Percentiles rank a stretch among this genome's conserved stretches.
These are phyloP conservation scores for Exophiala phaeomuriformis DNA, from an alignment of 2,329 filamentous ascomycete species.

Conservation along the genomic window DNA sequence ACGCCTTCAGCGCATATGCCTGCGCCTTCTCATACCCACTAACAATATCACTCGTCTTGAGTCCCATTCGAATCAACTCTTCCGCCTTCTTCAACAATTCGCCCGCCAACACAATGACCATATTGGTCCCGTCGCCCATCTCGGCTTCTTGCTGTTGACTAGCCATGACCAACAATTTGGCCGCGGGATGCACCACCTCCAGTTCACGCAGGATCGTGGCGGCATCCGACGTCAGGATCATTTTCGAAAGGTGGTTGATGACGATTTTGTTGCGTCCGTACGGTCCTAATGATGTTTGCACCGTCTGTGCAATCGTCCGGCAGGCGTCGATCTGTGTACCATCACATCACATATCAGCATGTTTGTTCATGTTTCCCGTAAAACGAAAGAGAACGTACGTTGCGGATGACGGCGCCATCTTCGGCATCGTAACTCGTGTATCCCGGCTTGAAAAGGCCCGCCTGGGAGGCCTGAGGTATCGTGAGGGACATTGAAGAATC, in stretches of 20 bases:
- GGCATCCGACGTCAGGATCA: conserved; percentile 97
- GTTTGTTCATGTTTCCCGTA: neutral
- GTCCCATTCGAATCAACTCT: conserved; percentile 88
- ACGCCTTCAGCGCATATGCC: conserved; percentile 71
- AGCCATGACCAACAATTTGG: conserved; percentile 96
- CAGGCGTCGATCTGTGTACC: conserved; percentile 72
- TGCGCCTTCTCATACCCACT: conserved; percentile 93
- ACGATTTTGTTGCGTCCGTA: conserved; percentile 99
- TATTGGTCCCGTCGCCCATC: conserved; percentile 97
- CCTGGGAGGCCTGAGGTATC: conserved; percentile 88
- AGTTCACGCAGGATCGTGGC: conserved; percentile 95
- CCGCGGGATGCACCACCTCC: conserved; percentile 95
- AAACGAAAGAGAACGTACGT: conserved; percentile 38
- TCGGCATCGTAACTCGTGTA: conserved; percentile 99
- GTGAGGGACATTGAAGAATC: conserved; percentile 71
- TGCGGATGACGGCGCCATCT: conserved; percentile 96
- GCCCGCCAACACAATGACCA: conserved; percentile 92
- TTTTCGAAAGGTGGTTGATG: conserved; percentile 99
- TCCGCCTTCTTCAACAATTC: conserved; percentile 96
- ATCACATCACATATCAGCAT: conserved; percentile 1
- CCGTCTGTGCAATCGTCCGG: conserved; percentile 87
- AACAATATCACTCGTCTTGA: conserved; percentile 97
- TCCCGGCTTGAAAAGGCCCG: conserved; percentile 87
- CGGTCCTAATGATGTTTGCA: conserved; percentile 92
- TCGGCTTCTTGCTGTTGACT: conserved; percentile 98